Evolutionary conservation across 495 filamentous ascomycete genomes (phyloP).

Genomic region (Rhizodiscina lignyota): DNA sequence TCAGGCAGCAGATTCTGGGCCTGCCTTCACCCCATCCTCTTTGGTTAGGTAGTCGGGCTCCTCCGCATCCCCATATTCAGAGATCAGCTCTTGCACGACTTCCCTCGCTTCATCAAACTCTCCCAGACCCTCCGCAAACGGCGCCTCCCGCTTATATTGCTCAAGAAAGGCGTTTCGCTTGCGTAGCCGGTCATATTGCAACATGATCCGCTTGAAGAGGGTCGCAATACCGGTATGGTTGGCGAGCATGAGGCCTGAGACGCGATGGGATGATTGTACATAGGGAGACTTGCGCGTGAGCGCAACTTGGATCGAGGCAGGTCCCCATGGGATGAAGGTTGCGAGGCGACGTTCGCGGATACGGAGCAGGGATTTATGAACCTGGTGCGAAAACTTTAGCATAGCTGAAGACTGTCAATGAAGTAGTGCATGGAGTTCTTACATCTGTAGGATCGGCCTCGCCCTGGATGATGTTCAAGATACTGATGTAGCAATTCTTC

Average conservation of each 20-base stretch:
- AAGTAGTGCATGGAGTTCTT: slow-evolving; percentile 6
- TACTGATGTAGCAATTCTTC: slow-evolving; percentile 96
- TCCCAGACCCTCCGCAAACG: slow-evolving; percentile 75
- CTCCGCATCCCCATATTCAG: slow-evolving; percentile 93
- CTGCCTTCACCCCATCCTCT: too few relatives aligned
- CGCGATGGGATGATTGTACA: slow-evolving; percentile 73
- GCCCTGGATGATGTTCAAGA: slow-evolving; percentile 95
- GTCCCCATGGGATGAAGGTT: slow-evolving; percentile 98
- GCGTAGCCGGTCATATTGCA: slow-evolving; percentile 78
- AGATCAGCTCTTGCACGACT: slow-evolving; percentile 73
- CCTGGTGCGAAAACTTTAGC: slow-evolving; percentile 19
- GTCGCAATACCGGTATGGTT: slow-evolving; percentile 97
- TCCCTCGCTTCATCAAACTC: slow-evolving; percentile 91
- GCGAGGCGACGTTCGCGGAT: slow-evolving; percentile 89
- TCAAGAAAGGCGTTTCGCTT: slow-evolving; percentile 96
- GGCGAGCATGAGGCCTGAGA: slow-evolving; percentile 91
- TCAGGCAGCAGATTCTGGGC: too few relatives aligned
- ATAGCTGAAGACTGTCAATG: too few relatives aligned
- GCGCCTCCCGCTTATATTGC: slow-evolving; percentile 82
- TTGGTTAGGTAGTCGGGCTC: slow-evolving; percentile 56
- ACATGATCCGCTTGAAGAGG: slow-evolving; percentile 82
- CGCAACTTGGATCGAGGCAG: slow-evolving; percentile 92
- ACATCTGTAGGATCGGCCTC: slow-evolving; percentile 95
- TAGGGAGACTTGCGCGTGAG: slow-evolving; percentile 94
- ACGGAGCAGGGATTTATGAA: slow-evolving; percentile 90